These are phyloP conservation scores for Colletotrichum endophyticum DNA, from an alignment of 2,329 filamentous ascomycete species.

Conservation along the genomic window DNA sequence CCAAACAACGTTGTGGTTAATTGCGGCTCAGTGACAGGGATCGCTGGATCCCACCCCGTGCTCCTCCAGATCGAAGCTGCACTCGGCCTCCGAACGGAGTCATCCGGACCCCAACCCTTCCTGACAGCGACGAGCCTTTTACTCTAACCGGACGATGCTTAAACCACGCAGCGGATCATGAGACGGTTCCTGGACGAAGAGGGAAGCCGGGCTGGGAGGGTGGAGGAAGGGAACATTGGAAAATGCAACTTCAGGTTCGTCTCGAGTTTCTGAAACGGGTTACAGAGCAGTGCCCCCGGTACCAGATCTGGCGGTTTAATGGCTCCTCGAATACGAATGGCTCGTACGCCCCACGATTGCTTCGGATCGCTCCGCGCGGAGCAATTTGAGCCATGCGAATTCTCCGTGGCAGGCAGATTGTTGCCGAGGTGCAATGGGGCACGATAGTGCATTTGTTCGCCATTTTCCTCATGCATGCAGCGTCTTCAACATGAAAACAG, in stretches of 20 bases:
- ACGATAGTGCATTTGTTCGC: not conserved
- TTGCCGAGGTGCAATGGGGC: accelerated
- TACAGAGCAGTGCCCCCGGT: not conserved
- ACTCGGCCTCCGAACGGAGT: not conserved
- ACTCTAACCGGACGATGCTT: not conserved
- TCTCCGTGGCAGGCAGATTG: not conserved
- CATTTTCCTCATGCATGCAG: not conserved
- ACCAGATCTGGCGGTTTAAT: not conserved
- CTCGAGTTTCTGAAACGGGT: not conserved
- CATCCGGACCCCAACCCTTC: not conserved
- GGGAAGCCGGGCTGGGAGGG: not conserved
- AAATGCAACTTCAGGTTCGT: not conserved
- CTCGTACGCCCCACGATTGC: not conserved
- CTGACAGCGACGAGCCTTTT: not conserved
- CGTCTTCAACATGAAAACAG: not conserved
- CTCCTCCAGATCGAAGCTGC: not conserved
- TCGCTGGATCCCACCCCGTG: not conserved
- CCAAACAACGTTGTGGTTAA: not conserved
- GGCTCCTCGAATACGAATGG: not conserved
- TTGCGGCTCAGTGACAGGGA: not conserved
- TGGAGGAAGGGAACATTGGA: not conserved
- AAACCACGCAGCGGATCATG: not conserved
- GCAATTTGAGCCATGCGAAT: not conserved
- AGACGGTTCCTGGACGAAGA: not conserved
- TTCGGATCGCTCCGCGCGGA: not conserved